Base-by-base conservation (phyloP, 106 monocot genomes). In the Posidonia australis region DNA sequence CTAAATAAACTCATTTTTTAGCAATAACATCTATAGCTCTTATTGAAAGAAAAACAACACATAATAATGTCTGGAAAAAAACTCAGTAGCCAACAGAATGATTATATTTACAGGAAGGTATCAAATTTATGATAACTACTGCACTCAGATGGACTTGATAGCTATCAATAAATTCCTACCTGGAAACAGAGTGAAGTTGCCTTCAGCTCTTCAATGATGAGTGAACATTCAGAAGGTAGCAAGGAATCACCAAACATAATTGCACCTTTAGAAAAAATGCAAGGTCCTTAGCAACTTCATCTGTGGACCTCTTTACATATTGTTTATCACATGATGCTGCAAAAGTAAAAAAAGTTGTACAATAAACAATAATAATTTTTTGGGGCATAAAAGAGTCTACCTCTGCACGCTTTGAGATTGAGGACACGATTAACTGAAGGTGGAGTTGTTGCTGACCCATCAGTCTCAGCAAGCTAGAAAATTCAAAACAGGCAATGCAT, bases 191-290 rank as follows among this genome's bases (percentile, higher is more conserved):
- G 82, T 17, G 96, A 90, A 14, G 96, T 98, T 52, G 70, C 44
- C 62, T 90, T 98, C 22, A 98, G 70, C 68, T 98, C 96, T 54
- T 98, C 96, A 22, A 98, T 61, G 27, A 98, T 89, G 31, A 98
- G 84, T 29, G 87, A 91, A 51, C 90, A 98, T 68, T 98, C 96
- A 10, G 96, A 91, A 66, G 90, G 90, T 72, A 98, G 67, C 58
- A 98, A 72, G 9, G 96, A 28, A 73, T 98, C 96, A 27, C 96
- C 96, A 81, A 98, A 98, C 96, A 98, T 98, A 60, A 98, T 98
- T 45, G 96, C 96, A 77, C 96, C 96, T 90, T 70, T 52, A 60
- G 46, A 20, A 63, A 80, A 29, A 61, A 32, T 30, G 30, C 9
- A 42, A 41, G 14, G 25, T 49, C 46, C 36, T 27, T 24, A 24